phyloP scores from a whole-genome alignment of 2,329 filamentous ascomycete genomes.

The Ceratocystis cacaofunesta region DNA sequence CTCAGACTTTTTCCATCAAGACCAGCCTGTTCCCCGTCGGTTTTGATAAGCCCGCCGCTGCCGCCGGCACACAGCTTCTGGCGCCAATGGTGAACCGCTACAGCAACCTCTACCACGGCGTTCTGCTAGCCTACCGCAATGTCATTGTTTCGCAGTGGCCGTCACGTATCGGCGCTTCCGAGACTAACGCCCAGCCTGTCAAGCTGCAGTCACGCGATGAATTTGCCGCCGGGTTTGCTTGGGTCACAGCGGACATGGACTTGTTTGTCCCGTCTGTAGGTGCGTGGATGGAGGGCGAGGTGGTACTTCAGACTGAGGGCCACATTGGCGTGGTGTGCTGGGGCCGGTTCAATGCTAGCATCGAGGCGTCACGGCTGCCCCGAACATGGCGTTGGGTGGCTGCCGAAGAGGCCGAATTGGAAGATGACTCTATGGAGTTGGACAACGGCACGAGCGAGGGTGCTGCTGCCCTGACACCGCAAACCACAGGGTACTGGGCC shows the following conservation, averaged over 20 bases:
- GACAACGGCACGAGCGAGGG: constrained; percentile 32
- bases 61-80: constrained; percentile 58
- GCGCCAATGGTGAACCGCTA: constrained; percentile 63
- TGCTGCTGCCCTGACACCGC: not conserved
- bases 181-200: constrained; percentile 32
- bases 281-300: constrained; percentile 59
- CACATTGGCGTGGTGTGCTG: constrained; percentile 81
- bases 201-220: constrained; percentile 51
- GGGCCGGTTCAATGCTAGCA: constrained; percentile 81
- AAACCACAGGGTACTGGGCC: constrained; percentile 50
- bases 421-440: constrained; percentile 35
- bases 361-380: constrained; percentile 64
- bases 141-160: constrained; percentile 48
- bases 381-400: constrained; percentile 66
- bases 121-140: constrained; percentile 61
- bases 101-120: constrained; percentile 54
- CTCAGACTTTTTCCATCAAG: constrained; percentile 68
- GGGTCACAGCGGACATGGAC: constrained; percentile 76
- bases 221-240: constrained; percentile 73
- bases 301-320: constrained; percentile 77
- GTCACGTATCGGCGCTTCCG: constrained; percentile 33
- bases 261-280: constrained; percentile 65
- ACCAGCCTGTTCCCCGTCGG: constrained; percentile 58
- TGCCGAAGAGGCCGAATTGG: constrained; percentile 31
- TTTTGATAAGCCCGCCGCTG: constrained; percentile 54